Conservation (phyloP, 805 yeast genomes). For the Millerozyma acaciae region DNA sequence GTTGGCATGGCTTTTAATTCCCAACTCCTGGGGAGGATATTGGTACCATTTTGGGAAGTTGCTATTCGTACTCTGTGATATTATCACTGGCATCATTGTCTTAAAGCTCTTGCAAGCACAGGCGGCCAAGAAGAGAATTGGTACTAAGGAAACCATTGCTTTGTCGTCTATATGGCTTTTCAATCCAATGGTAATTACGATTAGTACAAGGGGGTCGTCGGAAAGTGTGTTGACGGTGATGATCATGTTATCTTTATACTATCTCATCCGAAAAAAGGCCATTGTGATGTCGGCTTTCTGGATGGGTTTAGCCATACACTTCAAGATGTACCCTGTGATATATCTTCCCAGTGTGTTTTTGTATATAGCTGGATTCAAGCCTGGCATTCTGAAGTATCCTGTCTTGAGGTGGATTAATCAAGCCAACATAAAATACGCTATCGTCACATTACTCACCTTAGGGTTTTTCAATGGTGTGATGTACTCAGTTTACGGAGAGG, state of each 20-base stretch:
- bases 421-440: slow-evolving; percentile 22
- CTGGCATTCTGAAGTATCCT: slow-evolving; percentile 21
- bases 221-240: slow-evolving; percentile 85
- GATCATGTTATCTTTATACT: slow-evolving; percentile 56
- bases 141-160: slow-evolving; percentile 27
- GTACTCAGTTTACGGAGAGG: slow-evolving; percentile 69
- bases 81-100: slow-evolving; percentile 69
- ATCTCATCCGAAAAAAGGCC: slow-evolving; percentile 29
- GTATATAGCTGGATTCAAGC: slow-evolving; percentile 26
- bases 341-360: slow-evolving; percentile 71
- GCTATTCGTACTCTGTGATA: slow-evolving; percentile 71
- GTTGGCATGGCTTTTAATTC: slow-evolving; percentile 76
- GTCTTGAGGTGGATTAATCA: slow-evolving; percentile 37
- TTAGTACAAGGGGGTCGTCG: slow-evolving; percentile 89
- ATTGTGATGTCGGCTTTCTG: slow-evolving; percentile 36
- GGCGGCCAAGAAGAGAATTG: slow-evolving; percentile 3
- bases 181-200: slow-evolving; percentile 93
- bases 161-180: slow-evolving; percentile 73
- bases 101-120: slow-evolving; percentile 29
- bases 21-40: slow-evolving; percentile 47
- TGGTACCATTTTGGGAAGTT: slow-evolving; percentile 71
- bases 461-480: slow-evolving; percentile 48
- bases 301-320: slow-evolving; percentile 79
- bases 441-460: slow-evolving; percentile 43
- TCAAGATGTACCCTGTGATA: slow-evolving; percentile 88